A percentile compares a stretch with the other conserved stretches of the same genome.
Conservation (phyloP, 108 stramenopile genomes). For the Cyclostephanos tholiformis region DNA sequence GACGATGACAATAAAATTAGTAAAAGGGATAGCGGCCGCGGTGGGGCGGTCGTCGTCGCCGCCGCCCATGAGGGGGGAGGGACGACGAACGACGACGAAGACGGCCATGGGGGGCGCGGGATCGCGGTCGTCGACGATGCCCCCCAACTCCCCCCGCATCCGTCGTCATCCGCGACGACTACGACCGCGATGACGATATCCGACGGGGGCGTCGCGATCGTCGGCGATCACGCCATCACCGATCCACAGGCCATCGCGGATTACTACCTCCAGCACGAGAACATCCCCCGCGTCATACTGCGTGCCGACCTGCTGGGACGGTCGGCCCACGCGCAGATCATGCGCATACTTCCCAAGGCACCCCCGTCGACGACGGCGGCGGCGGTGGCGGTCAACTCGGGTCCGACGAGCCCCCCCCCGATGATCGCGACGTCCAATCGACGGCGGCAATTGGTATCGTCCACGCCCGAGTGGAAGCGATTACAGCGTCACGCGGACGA, state of each 20-base stretch:
- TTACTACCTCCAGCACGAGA: conserved; percentile 1
- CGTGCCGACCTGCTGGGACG: not conserved
- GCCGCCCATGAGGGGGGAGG: too few relatives aligned
- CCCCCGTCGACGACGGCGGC: conserved; percentile 12
- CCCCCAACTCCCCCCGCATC: too few relatives aligned
- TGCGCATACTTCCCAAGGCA: conserved; percentile 12
- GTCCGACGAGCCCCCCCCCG: too few relatives aligned
- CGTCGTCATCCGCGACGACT: too few relatives aligned
- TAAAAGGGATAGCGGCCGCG: too few relatives aligned
- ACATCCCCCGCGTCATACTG: conserved; percentile 1
- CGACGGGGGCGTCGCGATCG: not conserved
- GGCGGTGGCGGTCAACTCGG: not conserved
- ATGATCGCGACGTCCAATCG: conserved; percentile 6
- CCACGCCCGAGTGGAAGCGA: conserved; percentile 73
- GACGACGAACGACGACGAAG: too few relatives aligned
- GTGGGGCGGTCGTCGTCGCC: too few relatives aligned
- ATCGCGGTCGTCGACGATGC: not conserved
- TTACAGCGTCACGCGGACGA: conserved; percentile 65
- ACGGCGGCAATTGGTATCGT: conserved; percentile 51
- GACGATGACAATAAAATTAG: too few relatives aligned
- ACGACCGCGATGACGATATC: too few relatives aligned
- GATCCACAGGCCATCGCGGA: not conserved
- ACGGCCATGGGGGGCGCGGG: too few relatives aligned
- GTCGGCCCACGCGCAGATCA: conserved; percentile 13
- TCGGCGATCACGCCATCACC: not conserved